Percentiles rank a stretch among this genome's conserved stretches.
Conservation (phyloP, 805 yeast genomes). For the Metschnikowia hibisci region DNA sequence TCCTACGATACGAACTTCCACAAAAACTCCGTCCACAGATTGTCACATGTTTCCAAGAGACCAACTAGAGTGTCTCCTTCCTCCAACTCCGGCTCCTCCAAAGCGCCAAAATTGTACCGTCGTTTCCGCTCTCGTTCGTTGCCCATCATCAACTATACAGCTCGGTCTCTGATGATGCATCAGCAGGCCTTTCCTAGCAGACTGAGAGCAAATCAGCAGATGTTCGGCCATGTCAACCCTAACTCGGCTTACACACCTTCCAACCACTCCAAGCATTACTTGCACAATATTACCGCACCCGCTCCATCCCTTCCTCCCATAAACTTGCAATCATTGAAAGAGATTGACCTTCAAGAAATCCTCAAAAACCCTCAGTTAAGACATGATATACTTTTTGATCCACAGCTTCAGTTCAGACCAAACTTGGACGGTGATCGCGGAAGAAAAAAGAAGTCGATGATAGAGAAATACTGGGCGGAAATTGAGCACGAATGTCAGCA, state of each 20-base stretch:
- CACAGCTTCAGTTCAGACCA: conserved; percentile 87
- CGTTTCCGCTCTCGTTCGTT: conserved; percentile 37
- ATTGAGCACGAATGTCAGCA: conserved; percentile 64
- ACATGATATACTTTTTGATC: conserved; percentile 90
- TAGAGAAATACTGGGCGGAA: conserved; percentile 82
- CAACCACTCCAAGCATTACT: conserved; percentile 8
- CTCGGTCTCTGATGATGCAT: conserved; percentile 14
- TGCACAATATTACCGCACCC: conserved; percentile 3
- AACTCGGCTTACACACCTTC: conserved; percentile 7
- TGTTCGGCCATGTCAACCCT: conserved; percentile 16
- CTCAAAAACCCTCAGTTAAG: conserved; percentile 87
- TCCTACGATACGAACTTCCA: conserved; percentile 8
- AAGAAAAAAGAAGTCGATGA: conserved; percentile 64
- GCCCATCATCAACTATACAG: conserved; percentile 39
- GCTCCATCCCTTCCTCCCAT: conserved; percentile 71
- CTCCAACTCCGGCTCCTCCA: conserved; percentile 11
- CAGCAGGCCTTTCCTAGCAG: conserved; percentile 12
- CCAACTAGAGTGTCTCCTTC: conserved; percentile 9
- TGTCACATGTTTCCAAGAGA: conserved; percentile 12
- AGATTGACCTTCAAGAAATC: conserved; percentile 84
- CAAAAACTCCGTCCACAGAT: conserved; percentile 9
- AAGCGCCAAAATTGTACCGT: conserved; percentile 34
- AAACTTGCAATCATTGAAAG: conserved; percentile 73
- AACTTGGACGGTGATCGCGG: conserved; percentile 91
- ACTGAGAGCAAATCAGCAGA: conserved; percentile 14